Evolutionary conservation across 805 yeast species (phyloP).

Genomic region (Yamadazyma sp.): DNA sequence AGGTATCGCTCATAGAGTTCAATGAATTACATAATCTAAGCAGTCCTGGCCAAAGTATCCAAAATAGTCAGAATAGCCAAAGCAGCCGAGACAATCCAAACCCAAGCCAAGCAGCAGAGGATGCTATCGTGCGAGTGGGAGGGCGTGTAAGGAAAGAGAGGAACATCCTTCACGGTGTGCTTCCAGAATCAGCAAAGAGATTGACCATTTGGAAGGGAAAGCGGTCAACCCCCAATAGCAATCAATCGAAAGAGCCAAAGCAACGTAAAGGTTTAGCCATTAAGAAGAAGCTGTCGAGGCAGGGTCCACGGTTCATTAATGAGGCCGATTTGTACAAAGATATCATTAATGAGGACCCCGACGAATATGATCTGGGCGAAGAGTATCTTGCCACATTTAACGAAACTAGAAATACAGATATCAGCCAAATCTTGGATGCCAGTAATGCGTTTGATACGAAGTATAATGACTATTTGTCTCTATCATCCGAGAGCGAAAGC

Average conservation of each 20-base stretch:
- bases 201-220: constrained; percentile 24
- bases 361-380: constrained; percentile 4
- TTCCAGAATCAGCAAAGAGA: constrained; percentile 42
- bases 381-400: constrained; percentile 5
- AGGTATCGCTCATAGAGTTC: constrained; percentile 6
- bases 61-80: background rate
- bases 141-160: constrained; percentile 27
- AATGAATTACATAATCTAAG: background rate
- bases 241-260: constrained; percentile 13
- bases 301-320: constrained; percentile 3
- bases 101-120: constrained; percentile 6
- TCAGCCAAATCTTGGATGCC: constrained; percentile 4
- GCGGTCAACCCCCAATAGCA: constrained; percentile 3
- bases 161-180: constrained; percentile 33
- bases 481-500: constrained; percentile 8
- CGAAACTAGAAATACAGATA: background rate
- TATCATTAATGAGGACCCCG: constrained; percentile 7
- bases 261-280: constrained; percentile 40
- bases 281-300: constrained; percentile 19
- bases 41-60: background rate
- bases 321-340: constrained; percentile 14
- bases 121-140: constrained; percentile 24
- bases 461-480: constrained; percentile 11
- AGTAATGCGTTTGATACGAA: constrained; percentile 13
- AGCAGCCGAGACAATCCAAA: background rate